Conservation (phyloP, 208 protist species). For the Vickermania ingenoplastis region DNA sequence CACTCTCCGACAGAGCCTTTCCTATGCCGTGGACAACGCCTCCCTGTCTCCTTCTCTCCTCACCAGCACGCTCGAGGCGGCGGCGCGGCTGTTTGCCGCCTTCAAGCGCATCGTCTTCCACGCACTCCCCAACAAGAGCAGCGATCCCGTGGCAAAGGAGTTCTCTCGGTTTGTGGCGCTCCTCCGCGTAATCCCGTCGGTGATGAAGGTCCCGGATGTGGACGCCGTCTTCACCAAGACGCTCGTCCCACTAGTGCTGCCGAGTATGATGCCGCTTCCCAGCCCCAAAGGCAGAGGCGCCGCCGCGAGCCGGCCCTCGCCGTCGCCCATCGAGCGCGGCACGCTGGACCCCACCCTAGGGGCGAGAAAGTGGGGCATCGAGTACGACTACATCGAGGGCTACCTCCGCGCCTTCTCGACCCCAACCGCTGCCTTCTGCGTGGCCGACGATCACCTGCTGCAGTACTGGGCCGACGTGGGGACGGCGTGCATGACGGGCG, state of each 20-base stretch:
- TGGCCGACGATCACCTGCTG: slow-evolving; percentile 47
- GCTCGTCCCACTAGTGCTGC: slow-evolving; percentile 7
- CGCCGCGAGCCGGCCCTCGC: background rate
- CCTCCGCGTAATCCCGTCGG: background rate
- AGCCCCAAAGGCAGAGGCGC: no score
- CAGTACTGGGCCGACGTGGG: slow-evolving; percentile 57
- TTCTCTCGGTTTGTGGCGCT: background rate
- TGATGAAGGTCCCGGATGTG: slow-evolving; percentile 8
- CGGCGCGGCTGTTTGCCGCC: background rate
- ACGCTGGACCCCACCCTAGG: background rate
- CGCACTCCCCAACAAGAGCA: background rate
- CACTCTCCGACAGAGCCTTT: background rate
- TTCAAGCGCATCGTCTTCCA: background rate
- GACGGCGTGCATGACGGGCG: slow-evolving; percentile 23
- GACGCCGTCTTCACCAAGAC: slow-evolving; percentile 8
- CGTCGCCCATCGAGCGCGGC: background rate
- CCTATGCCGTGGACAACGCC: background rate
- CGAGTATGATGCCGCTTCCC: slow-evolving; percentile 7
- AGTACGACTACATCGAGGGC: slow-evolving; percentile 32
- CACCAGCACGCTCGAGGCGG: background rate
- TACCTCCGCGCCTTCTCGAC: slow-evolving; percentile 56
- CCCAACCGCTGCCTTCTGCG: slow-evolving; percentile 33
- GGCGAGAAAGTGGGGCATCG: background rate
- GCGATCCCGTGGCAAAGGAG: background rate
- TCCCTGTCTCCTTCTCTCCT: background rate